phyloP scores from a whole-genome alignment of 2,329 filamentous ascomycete species.

The Zopfia rhizophila region DNA sequence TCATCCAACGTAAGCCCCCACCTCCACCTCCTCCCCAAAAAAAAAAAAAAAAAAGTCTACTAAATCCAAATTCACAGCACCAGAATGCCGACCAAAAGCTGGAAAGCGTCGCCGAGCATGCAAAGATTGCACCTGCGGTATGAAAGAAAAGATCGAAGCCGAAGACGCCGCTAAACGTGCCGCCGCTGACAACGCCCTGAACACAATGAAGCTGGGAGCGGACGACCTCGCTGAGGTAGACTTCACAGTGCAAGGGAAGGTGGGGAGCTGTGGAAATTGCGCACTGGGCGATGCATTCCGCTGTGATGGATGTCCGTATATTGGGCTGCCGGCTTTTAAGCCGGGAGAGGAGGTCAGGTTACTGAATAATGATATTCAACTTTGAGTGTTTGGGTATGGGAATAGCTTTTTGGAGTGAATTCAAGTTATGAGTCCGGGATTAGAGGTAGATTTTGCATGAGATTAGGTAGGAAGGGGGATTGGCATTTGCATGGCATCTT shows the following conservation, averaged over 20 bases:
- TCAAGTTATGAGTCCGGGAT: no score
- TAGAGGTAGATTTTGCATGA: no score
- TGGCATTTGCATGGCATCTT: no score
- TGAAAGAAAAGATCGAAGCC: conserved; percentile 85
- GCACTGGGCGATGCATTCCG: conserved; percentile 85
- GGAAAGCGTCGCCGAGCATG: conserved; percentile 92
- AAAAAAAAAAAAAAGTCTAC: no score
- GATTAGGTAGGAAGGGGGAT: no score
- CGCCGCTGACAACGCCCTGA: conserved; percentile 71
- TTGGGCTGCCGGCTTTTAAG: conserved; percentile 95
- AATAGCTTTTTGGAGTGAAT: no score
- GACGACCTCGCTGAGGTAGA: conserved; percentile 91
- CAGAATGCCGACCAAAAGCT: conserved; percentile 86
- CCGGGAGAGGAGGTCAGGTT: conserved; percentile 93
- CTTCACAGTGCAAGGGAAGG: conserved; percentile 97
- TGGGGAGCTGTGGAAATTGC: conserved; percentile 94
- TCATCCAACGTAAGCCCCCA: conserved; percentile 78
- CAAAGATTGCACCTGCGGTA: conserved; percentile 97
- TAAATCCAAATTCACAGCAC: conserved; percentile 63
- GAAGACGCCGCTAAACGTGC: conserved; percentile 78
- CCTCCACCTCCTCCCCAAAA: conserved; percentile 11
- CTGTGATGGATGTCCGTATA: conserved; percentile 78
- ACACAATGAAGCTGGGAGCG: conserved; percentile 75
- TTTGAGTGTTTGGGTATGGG: no score
- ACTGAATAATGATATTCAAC: conserved; percentile 84